phyloP scores from a whole-genome alignment of 1,139 yeast species.

The Candida sanyaensis region DNA sequence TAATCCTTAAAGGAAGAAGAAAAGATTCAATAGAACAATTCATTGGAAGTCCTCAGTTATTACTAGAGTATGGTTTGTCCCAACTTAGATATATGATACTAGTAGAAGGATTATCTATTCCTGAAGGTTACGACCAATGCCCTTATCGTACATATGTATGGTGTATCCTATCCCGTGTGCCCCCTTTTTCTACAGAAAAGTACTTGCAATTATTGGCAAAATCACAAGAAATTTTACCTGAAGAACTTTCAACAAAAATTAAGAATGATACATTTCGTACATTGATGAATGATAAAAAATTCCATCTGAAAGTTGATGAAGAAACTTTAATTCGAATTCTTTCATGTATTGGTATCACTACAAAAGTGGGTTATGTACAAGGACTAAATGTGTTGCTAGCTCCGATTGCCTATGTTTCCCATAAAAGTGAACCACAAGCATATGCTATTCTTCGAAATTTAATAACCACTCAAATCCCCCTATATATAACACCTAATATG shows the following conservation, averaged over 20 bases:
- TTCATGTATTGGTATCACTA: constrained; percentile 69
- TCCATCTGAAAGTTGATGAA: constrained; percentile 69
- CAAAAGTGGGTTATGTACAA: constrained; percentile 68
- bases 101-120: constrained; percentile 70
- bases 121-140: constrained; percentile 52
- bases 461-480: constrained; percentile 65
- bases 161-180: constrained; percentile 72
- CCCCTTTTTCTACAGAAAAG: constrained; percentile 54
- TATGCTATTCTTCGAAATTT: constrained; percentile 67
- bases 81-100: constrained; percentile 79
- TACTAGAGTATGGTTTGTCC: constrained; percentile 69
- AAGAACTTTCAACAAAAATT: constrained; percentile 64
- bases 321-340: constrained; percentile 67
- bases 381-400: constrained; percentile 90
- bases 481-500: constrained; percentile 75
- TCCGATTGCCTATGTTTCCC: constrained; percentile 73
- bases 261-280: constrained; percentile 88
- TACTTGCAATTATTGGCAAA: constrained; percentile 57
- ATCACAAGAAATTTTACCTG: constrained; percentile 52
- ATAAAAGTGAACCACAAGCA: constrained; percentile 84
- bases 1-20: constrained; percentile 41
- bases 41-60: constrained; percentile 59
- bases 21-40: constrained; percentile 70
- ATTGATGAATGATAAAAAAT: constrained; percentile 69
- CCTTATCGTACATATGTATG: constrained; percentile 79